Base-by-base conservation (phyloP, 78 protist genomes). In the Monocercomonoides exilis region DNA sequence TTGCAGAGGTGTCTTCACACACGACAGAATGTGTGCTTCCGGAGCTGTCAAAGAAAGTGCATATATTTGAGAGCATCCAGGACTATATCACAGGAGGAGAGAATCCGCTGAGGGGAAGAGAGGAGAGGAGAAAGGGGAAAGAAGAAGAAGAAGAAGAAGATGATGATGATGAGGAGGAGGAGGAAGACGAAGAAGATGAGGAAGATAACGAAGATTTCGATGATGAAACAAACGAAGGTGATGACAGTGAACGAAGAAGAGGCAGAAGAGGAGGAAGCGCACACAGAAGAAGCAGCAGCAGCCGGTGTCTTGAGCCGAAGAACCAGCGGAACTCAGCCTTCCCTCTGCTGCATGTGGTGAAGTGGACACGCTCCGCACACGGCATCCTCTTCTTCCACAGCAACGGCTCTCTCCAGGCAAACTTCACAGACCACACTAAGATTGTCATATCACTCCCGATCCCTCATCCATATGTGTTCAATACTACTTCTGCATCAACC, bases 351-450 rank as follows among this genome's bases (percentile, higher is more conserved):
- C 94, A 93, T 46, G 96, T 96, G 46, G 86, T 88, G 88, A 89
- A 94, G 79, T 96, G 96, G 96, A 1, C 89, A 11, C 89, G 90
- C 77, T 92, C 95, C 85, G 44, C 84, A 38, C 85, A 86, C 41
- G 96, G 96, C 63, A 91, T 93, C 64, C 90, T 94, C 6, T 93
- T 96, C 87, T 86, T 96, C 36, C 85, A 94, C 41, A 85, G 87
- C 63, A 86, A 91, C 63, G 85, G 89, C 80, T 77, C 88, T 11
- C 63, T 94, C 35, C 97, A 95, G 89, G 92, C 6, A 46, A 81
- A 85, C 87, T 93, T 93, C 33, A 32, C 45, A 33, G 95, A 93
- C 87, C 85, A 84, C 79, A 88, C 93, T 70, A 89, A 93, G 85
- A 43, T 93, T 32, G 11, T 79, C n/a, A n/a, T n/a, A n/a, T n/a